phyloP scores from a whole-genome alignment of 805 yeast genomes.

The Wickerhamomyces subpelliculosus region DNA sequence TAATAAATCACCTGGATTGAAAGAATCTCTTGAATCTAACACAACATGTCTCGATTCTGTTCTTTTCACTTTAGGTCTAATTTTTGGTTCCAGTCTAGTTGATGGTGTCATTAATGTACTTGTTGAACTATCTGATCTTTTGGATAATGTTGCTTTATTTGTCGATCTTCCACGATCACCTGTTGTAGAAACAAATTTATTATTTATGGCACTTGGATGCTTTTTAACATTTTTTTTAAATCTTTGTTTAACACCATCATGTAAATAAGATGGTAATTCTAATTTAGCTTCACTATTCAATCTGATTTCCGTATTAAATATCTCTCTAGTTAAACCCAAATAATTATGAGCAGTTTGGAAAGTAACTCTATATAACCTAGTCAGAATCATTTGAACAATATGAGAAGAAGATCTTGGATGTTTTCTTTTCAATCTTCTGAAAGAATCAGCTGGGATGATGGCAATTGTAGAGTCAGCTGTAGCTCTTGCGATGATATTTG shows the following conservation, averaged over 20 bases:
- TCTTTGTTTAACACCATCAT: constrained; percentile 46
- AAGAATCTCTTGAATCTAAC: constrained; percentile 45
- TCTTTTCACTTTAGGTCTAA: constrained; percentile 8
- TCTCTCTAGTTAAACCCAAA: constrained; percentile 76
- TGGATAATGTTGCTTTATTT: constrained; percentile 1
- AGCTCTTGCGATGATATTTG: constrained; percentile 63
- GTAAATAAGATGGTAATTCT: constrained; percentile 59
- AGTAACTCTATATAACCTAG: constrained; percentile 84
- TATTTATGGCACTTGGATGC: neutral
- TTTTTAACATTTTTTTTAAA: constrained; percentile 23
- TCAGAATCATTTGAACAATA: constrained; percentile 86
- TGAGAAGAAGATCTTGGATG: constrained; percentile 90
- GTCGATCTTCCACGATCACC: constrained; percentile 10
- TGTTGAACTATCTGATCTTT: constrained; percentile 4
- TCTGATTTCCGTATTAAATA: constrained; percentile 65
- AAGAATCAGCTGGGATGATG: constrained; percentile 82
- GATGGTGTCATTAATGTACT: constrained; percentile 7
- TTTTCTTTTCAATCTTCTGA: constrained; percentile 58
- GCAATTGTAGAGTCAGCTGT: constrained; percentile 76
- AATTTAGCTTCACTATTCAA: constrained; percentile 44
- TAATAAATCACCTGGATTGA: constrained; percentile 80
- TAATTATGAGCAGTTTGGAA: constrained; percentile 85
- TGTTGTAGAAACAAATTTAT: neutral
- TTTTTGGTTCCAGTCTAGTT: constrained; percentile 9
- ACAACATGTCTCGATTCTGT: constrained; percentile 40